phyloP scores from a whole-genome alignment of 2,329 filamentous ascomycete species.

The Zymoseptoria crescenta region DNA sequence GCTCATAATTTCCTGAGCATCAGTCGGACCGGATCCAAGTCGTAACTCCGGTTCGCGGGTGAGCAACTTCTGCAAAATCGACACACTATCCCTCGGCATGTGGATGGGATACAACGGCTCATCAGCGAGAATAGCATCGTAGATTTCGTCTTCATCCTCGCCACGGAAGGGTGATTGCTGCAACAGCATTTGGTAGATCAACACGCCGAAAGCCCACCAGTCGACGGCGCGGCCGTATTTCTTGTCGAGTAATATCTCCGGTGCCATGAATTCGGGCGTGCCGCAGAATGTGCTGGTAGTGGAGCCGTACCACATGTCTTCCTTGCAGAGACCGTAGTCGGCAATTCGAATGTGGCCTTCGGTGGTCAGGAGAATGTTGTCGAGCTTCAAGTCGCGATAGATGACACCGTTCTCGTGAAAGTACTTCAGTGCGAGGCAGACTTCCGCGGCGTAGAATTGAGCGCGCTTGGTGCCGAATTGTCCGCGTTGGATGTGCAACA shows the following conservation, averaged over 20 bases:
- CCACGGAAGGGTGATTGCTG: conserved; percentile 98
- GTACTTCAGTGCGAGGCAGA: conserved; percentile 94
- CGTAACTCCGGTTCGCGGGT: conserved; percentile 91
- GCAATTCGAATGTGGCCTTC: conserved; percentile 98
- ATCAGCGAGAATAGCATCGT: conserved; percentile 94
- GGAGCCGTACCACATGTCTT: conserved; percentile 98
- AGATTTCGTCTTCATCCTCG: conserved; percentile 98
- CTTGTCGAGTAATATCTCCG: conserved; percentile 96
- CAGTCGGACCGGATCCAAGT: conserved; percentile 87
- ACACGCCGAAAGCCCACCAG: conserved; percentile 98
- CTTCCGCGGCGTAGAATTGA: conserved; percentile 96
- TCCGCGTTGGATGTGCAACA: conserved; percentile 96
- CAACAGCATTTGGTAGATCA: conserved; percentile 99
- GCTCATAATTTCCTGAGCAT: conserved; percentile 97
- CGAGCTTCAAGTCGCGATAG: conserved; percentile 74
- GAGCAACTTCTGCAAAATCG: conserved; percentile 92
- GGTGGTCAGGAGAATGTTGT: conserved; percentile 85
- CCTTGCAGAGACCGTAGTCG: conserved; percentile 98
- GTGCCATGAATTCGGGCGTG: conserved; percentile 99
- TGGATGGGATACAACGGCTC: conserved; percentile 97
- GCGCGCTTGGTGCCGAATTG: conserved; percentile 93
- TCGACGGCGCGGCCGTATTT: conserved; percentile 96
- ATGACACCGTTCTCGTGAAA: conserved; percentile 99
- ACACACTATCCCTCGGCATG: conserved; percentile 96
- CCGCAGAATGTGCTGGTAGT: conserved; percentile 98